These are phyloP conservation scores for Aspergillus quadricinctus DNA, from an alignment of 2,329 filamentous ascomycete genomes.

Conservation along the genomic window DNA sequence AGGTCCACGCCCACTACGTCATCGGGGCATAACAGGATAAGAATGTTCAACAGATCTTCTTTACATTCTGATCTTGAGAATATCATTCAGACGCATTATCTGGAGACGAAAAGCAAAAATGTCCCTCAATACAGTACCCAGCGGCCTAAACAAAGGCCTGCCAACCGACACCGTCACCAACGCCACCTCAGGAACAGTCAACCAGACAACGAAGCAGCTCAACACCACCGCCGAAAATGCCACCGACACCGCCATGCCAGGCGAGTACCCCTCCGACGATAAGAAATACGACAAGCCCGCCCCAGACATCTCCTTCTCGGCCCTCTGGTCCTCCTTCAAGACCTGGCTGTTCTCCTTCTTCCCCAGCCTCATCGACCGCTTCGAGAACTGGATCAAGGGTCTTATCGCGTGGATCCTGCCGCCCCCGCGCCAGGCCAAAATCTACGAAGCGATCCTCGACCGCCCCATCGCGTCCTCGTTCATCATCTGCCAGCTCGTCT, in stretches of 20 bases:
- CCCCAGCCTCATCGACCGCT: constrained; percentile 23
- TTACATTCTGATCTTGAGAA: too few relatives aligned
- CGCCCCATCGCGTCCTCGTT: constrained; percentile 30
- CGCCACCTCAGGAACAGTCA: constrained; percentile 10
- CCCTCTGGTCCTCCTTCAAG: constrained; percentile 13
- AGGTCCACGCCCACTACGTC: too few relatives aligned
- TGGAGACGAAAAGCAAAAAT: constrained; percentile 5
- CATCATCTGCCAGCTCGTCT: constrained; percentile 29
- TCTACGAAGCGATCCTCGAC: constrained; percentile 26
- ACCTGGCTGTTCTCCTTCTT: constrained; percentile 17
- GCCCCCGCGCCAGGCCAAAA: constrained; percentile 20
- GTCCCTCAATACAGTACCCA: constrained; percentile 23
- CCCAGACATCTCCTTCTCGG: constrained; percentile 14
- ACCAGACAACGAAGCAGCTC: constrained; percentile 13
- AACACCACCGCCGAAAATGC: constrained; percentile 14
- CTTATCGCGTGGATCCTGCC: constrained; percentile 24
- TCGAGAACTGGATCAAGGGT: constrained; percentile 21
- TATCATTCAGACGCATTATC: background rate
- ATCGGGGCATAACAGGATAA: too few relatives aligned
- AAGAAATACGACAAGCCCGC: constrained; percentile 11
- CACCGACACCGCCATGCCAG: constrained; percentile 19
- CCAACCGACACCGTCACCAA: constrained; percentile 16
- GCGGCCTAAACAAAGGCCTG: constrained; percentile 16
- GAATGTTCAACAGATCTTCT: too few relatives aligned
- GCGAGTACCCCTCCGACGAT: constrained; percentile 25